Conservation (phyloP, 139 green algal species). For the Tetraselmis chui region DNA sequence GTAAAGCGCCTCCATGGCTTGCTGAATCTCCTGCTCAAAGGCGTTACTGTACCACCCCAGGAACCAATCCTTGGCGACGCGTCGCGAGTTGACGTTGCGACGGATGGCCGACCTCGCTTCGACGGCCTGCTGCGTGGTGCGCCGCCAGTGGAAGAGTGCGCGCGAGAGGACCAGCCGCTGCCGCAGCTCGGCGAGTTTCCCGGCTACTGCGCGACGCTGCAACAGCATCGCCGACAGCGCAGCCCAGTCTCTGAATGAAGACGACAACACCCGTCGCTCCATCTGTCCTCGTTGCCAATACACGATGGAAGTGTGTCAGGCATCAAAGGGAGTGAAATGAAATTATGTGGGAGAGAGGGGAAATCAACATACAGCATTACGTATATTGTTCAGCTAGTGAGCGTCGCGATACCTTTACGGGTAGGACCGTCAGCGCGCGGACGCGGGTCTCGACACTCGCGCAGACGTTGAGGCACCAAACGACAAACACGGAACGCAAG, state of each 20-base stretch:
- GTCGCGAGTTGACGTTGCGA: not conserved
- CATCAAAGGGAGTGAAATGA: no score
- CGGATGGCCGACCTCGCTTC: not conserved
- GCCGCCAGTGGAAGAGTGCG: not conserved
- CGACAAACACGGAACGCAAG: no score
- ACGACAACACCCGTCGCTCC: not conserved
- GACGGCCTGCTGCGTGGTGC: not conserved
- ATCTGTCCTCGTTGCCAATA: no score
- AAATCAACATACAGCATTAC: no score
- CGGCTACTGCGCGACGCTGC: not conserved
- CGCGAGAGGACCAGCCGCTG: not conserved
- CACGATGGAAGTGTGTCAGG: no score
- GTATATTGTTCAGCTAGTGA: no score
- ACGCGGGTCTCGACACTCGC: no score
- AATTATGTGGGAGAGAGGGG: no score
- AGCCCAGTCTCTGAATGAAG: not conserved
- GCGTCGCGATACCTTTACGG: no score
- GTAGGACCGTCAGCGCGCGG: no score
- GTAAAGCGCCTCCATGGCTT: not conserved
- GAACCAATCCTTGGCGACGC: not conserved
- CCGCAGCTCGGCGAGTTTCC: not conserved
- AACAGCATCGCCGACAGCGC: not conserved
- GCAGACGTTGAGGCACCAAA: no score
- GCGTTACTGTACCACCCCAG: not conserved
- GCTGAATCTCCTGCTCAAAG: not conserved